A percentile compares a stretch with the other conserved stretches of the same genome.
Evolutionary conservation across 2,329 filamentous ascomycete genomes (phyloP).

Genomic region (Fusarium sp.): DNA sequence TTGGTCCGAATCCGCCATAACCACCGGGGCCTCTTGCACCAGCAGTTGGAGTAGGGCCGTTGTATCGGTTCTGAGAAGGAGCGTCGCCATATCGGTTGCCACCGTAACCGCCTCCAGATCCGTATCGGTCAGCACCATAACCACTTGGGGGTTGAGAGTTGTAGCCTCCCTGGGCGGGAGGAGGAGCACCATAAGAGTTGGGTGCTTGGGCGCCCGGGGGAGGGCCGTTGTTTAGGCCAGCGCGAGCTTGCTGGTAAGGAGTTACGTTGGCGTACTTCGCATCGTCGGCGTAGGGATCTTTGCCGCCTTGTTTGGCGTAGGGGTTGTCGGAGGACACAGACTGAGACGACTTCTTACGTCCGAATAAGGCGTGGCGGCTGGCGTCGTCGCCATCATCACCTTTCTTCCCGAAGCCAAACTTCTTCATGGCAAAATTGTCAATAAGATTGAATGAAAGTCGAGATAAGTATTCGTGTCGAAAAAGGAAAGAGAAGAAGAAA

Average conservation of each 20-base stretch:
- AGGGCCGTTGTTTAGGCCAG: conserved; percentile 53
- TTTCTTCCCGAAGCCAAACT: conserved; percentile 71
- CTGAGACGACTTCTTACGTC: conserved; percentile 64
- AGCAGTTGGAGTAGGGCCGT: conserved; percentile 52
- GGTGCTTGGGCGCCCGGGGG: conserved; percentile 46
- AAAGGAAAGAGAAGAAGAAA: not conserved
- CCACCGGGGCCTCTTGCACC: conserved; percentile 64
- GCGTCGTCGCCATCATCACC: conserved; percentile 62
- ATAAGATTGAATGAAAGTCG: not conserved
- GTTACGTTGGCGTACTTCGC: conserved; percentile 60
- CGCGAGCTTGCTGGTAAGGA: conserved; percentile 60
- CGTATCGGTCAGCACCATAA: conserved; percentile 67
- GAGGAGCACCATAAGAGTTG: conserved; percentile 41
- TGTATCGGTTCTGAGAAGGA: conserved; percentile 68
- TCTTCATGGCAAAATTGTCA: conserved; percentile 62
- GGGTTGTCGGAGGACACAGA: conserved; percentile 65
- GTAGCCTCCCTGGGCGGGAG: conserved; percentile 38
- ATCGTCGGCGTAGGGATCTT: conserved; percentile 66
- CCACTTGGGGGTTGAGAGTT: conserved; percentile 52
- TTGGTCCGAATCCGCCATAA: conserved; percentile 70
- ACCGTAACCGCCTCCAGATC: conserved; percentile 62
- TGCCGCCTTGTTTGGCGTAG: conserved; percentile 65
- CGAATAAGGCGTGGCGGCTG: conserved; percentile 65
- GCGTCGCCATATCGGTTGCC: conserved; percentile 65
- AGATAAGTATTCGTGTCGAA: not conserved